phyloP scores from a whole-genome alignment of 352 stramenopile species.

The Phytophthora cryptogea region DNA sequence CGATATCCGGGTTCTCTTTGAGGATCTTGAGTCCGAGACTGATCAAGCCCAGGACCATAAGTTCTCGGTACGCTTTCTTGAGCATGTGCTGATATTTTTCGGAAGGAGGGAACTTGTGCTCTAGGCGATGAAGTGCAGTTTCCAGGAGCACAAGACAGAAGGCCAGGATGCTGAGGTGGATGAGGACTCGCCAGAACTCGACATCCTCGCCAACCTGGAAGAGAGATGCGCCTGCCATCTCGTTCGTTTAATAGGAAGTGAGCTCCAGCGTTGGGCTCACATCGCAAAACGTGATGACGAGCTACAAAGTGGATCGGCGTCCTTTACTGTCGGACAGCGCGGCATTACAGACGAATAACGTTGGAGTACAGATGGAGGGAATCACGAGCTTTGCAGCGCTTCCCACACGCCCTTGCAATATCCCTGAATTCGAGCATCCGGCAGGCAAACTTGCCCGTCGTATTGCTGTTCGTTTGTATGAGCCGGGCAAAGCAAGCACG shows the following conservation, averaged over 20 bases:
- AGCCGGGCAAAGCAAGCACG: slow-evolving; percentile 20
- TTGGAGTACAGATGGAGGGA: slow-evolving; percentile 5
- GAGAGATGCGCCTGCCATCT: slow-evolving; percentile 44
- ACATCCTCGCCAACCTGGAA: slow-evolving; percentile 66
- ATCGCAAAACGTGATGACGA: slow-evolving; percentile 8
- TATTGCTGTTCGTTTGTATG: slow-evolving; percentile 6
- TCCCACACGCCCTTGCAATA: slow-evolving; percentile 24
- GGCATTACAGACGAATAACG: slow-evolving; percentile 15
- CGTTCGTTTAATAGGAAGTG: slow-evolving; percentile 17
- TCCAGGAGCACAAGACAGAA: slow-evolving; percentile 55
- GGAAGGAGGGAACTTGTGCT: slow-evolving; percentile 49
- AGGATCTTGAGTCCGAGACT: slow-evolving; percentile 56
- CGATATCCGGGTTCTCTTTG: slow-evolving; percentile 42
- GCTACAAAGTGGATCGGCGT: not conserved
- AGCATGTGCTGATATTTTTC: slow-evolving; percentile 74
- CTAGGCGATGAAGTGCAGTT: slow-evolving; percentile 44
- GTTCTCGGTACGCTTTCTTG: slow-evolving; percentile 61
- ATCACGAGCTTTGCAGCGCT: slow-evolving; percentile 12
- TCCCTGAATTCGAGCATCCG: slow-evolving; percentile 9
- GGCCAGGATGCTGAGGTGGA: slow-evolving; percentile 52
- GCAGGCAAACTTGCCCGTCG: not conserved
- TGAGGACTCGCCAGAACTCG: slow-evolving; percentile 55
- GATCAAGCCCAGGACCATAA: slow-evolving; percentile 67
- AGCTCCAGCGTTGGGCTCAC: slow-evolving; percentile 1
- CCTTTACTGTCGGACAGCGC: slow-evolving; percentile 21